These are phyloP conservation scores for Salix arbutifolia DNA, from an alignment of 345 rosid species.

Conservation along the genomic window DNA sequence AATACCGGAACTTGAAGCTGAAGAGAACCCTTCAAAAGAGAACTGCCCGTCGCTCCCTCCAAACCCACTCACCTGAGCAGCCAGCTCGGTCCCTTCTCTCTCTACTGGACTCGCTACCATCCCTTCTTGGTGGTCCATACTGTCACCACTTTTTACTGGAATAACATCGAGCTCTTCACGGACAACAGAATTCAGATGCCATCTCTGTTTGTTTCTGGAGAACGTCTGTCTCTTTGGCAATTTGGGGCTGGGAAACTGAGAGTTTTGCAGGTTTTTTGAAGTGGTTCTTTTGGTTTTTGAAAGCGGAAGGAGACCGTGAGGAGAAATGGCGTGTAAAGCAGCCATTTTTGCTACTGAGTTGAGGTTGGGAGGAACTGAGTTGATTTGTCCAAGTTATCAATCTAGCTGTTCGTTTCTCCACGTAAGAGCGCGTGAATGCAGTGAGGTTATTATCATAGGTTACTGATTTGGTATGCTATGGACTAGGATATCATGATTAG, in stretches of 20 bases:
- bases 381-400: constrained; percentile 31
- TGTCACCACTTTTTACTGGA: constrained; percentile 58
- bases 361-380: constrained; percentile 28
- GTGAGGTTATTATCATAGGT: constrained; percentile 1
- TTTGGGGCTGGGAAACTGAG: constrained; percentile 20
- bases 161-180: constrained; percentile 56
- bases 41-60: constrained; percentile 52
- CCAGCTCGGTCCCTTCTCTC: constrained; percentile 44
- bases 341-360: constrained; percentile 50
- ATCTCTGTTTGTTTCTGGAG: constrained; percentile 39
- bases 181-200: constrained; percentile 39
- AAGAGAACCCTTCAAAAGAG: constrained; percentile 75
- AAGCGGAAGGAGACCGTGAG: constrained; percentile 47
- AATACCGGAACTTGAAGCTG: constrained; percentile 29
- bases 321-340: constrained; percentile 54
- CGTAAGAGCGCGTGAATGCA: constrained; percentile 4
- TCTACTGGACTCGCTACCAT: constrained; percentile 42
- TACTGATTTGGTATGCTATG: neutral
- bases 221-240: constrained; percentile 26
- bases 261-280: constrained; percentile 19
- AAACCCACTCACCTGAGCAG: constrained; percentile 58
- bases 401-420: constrained; percentile 35
- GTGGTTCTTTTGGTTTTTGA: constrained; percentile 41
- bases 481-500: neutral
- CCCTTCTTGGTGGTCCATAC: constrained; percentile 54